Conservation (phyloP, 352 stramenopile genomes). For the Phytophthora idaei region DNA sequence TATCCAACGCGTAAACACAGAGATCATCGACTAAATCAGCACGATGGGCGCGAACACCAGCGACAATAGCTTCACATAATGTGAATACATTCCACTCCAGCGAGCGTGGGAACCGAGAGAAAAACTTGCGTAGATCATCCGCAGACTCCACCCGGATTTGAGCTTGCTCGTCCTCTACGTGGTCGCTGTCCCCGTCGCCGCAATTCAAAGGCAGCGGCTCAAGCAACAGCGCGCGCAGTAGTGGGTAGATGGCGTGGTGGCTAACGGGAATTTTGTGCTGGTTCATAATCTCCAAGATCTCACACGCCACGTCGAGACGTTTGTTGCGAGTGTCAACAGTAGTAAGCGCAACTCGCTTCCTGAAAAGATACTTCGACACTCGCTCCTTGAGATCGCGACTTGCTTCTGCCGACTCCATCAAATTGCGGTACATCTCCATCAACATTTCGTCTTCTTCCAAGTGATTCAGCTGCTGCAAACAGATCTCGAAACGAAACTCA, state of each 20-base stretch:
- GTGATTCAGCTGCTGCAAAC: slow-evolving; percentile 60
- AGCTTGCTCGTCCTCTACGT: slow-evolving; percentile 2
- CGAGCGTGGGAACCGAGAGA: slow-evolving; percentile 48
- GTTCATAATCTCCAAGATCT: slow-evolving; percentile 68
- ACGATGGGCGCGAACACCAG: slow-evolving; percentile 51
- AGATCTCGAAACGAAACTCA: slow-evolving; percentile 74
- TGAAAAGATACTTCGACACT: slow-evolving; percentile 71
- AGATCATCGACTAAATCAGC: slow-evolving; percentile 64
- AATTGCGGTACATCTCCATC: slow-evolving; percentile 56
- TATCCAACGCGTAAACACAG: slow-evolving; percentile 64
- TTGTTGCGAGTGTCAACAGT: slow-evolving; percentile 44
- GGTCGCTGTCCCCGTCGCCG: slow-evolving; percentile 18
- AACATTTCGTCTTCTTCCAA: slow-evolving; percentile 52
- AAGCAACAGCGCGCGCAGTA: slow-evolving; percentile 51
- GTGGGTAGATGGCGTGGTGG: slow-evolving; percentile 50
- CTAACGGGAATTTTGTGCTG: slow-evolving; percentile 54
- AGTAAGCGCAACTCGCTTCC: slow-evolving; percentile 47
- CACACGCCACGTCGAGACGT: slow-evolving; percentile 39
- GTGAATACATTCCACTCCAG: slow-evolving; percentile 70
- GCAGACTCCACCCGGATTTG: slow-evolving; percentile 28
- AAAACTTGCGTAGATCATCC: slow-evolving; percentile 55
- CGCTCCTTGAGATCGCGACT: slow-evolving; percentile 52
- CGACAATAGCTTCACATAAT: slow-evolving; percentile 71
- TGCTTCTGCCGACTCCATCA: slow-evolving; percentile 49
- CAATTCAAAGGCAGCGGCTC: slow-evolving; percentile 22